Evolutionary conservation across 148 eudicot genomes (phyloP), one percentile per base, ranked within the genome.

Genomic region (Rhododendron ovatum): DNA sequence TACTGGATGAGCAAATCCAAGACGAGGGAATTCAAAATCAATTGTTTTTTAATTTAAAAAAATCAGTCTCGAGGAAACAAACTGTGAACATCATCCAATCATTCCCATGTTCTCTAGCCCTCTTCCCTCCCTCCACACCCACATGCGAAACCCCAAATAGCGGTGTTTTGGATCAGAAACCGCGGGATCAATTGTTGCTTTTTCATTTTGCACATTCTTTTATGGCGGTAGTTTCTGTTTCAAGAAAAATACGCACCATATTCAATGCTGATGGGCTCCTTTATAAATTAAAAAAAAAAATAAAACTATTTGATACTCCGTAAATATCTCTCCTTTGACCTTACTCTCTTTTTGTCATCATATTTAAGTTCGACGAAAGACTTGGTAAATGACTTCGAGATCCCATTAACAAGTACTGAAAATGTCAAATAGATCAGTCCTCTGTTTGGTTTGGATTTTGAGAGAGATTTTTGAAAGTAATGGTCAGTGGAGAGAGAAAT

Each of bases 101-200:
- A 90, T 91, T 91, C 88, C 86, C 94, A 91, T 90, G 91, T 92
- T 93, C 91, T 89, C 89, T 81, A 59, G 65, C 77, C 84, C 88
- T 83, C 57, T 86, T 82, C 69, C 85, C 55, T 35, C 35, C 35
- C 39, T 84, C 85, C 90, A 84, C 86, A 87, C 17, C 22, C 77
- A 73, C 65, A 59, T 59, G 65, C 30, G 30, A 30, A 30, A 57
- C 65, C 7, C 8, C 65, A 59, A 59, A 41, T 24, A 59, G 9
- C 65, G 24, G 65, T 59, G 65, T 59, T 59, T 59, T 20, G 65
- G 65, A 59, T 59, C 65, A 7, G 65, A 59, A 59, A 20, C 65
- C 65, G 10, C 65, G 0, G 65, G 63, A 10, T 59, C 65, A 59
- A 55, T 20, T 59, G 24, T 59, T 59, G 7, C n/a, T 20, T 59